These are phyloP conservation scores for Viola odorata DNA, from an alignment of 345 rosid genomes.

Conservation along the genomic window DNA sequence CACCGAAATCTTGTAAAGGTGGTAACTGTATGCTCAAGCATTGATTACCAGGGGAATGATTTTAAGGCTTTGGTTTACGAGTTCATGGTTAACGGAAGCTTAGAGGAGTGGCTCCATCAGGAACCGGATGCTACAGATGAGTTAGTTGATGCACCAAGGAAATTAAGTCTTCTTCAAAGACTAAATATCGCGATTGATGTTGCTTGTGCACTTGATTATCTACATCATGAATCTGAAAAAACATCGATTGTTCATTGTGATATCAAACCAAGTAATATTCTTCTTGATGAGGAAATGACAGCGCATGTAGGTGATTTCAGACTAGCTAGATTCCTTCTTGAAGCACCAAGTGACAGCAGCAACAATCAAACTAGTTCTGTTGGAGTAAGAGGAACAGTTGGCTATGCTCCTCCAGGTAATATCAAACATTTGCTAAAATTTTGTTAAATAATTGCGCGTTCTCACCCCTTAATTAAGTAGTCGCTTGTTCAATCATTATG, in stretches of 20 bases:
- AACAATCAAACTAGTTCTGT: too few species aligned
- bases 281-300: constrained; percentile 8
- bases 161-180: constrained; percentile 9
- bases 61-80: constrained; percentile 37
- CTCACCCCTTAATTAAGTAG: too few species aligned
- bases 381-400: constrained; percentile 5
- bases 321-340: constrained; percentile 1
- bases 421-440: too few species aligned
- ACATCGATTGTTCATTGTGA: constrained; percentile 11
- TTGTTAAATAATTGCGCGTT: too few species aligned
- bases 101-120: constrained; percentile 11
- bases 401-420: constrained; percentile 1
- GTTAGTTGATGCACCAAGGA: not conserved
- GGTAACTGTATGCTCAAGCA: not conserved
- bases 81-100: too few species aligned
- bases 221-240: constrained; percentile 4
- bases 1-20: not conserved
- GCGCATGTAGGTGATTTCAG: constrained; percentile 14
- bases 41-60: constrained; percentile 17
- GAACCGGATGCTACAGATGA: not conserved
- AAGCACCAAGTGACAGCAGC: not conserved
- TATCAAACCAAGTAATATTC: constrained; percentile 13
- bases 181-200: constrained; percentile 9
- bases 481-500: too few species aligned
- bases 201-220: constrained; percentile 11